Evolutionary conservation across 495 filamentous ascomycete species (phyloP).

Genomic region (Penicillium paxilli): DNA sequence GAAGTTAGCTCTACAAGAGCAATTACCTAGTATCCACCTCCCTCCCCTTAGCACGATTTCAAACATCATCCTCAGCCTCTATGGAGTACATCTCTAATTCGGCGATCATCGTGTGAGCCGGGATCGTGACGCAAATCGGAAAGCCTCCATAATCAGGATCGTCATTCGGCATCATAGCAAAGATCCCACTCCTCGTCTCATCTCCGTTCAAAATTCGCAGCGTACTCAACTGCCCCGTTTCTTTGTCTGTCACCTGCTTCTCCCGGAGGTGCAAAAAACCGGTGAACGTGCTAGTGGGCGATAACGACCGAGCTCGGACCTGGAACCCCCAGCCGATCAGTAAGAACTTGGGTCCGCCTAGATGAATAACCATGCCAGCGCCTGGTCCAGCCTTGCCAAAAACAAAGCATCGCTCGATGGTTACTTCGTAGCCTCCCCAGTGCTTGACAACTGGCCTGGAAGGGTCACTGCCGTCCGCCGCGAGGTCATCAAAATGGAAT

Average conservation of each 20-base stretch:
- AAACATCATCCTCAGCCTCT: slow-evolving; percentile 22
- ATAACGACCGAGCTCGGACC: slow-evolving; percentile 29
- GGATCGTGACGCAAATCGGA: slow-evolving; percentile 49
- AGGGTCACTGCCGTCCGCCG: slow-evolving; percentile 17
- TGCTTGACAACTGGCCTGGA: slow-evolving; percentile 20
- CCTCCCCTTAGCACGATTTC: not conserved
- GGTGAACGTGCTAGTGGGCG: slow-evolving; percentile 34
- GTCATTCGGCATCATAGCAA: slow-evolving; percentile 50
- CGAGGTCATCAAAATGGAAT: slow-evolving; percentile 49
- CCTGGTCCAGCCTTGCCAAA: slow-evolving; percentile 45
- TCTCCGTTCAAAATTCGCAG: slow-evolving; percentile 47
- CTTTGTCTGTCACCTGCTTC: slow-evolving; percentile 34
- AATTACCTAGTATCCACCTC: too few species aligned
- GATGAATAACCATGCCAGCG: slow-evolving; percentile 47
- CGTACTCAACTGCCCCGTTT: slow-evolving; percentile 35
- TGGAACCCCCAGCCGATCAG: slow-evolving; percentile 51
- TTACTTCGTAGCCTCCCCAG: slow-evolving; percentile 32
- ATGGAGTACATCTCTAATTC: slow-evolving; percentile 45
- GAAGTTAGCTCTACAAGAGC: too few species aligned
- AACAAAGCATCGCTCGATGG: slow-evolving; percentile 46
- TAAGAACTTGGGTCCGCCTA: slow-evolving; percentile 37
- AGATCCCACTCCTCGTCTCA: slow-evolving; percentile 48
- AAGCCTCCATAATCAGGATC: slow-evolving; percentile 53
- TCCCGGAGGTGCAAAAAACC: slow-evolving; percentile 45
- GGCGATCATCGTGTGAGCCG: slow-evolving; percentile 48